Base-by-base conservation (phyloP, 768 basidiomycete genomes). In the Pleurotus tuber-regium region DNA sequence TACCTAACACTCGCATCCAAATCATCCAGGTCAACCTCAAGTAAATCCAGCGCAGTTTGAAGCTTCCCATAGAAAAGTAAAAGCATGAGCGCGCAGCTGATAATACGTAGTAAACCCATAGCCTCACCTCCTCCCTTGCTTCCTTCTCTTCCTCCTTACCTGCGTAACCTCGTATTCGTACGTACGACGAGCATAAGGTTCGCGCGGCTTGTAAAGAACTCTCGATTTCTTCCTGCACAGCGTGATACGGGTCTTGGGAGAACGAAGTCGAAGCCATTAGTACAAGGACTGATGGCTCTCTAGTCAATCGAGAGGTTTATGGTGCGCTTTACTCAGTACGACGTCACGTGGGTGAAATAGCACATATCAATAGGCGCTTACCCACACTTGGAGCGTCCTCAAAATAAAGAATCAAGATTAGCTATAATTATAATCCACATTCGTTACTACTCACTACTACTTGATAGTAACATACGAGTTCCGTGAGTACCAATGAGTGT, bases 1-100 rank as follows among this genome's bases (percentile, higher is more conserved):
- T 66, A 91, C 90, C 82, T 86, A 38, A 98, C 94, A 61, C 91
- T 93, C 62, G 92, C 92, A 43, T 97, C 94, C n/a, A 98, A 70
- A 64, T 93, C 93, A 54, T 93, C 91, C 19, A 96, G 64, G 70
- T 98, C 95, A 0, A 87, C 87, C 62, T 94, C 90, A 23, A 98
- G 71, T 1, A 86, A 70, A 1, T 82, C 78, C 7, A 98, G 76
- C 1, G 88, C 88, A 0, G 83, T 84, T 65, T 84, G 85, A 48
- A 97, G 71, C 87, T 92, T 64, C 3, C 50, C 54, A 55, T 29
- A 26, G 8, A 35, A 29, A 42, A 43, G 44, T 39, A 14, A 23
- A 39, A 33, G 33, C 6, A 29, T 31, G 30, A 31, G 23, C 4
- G 40, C 7, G 4, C 40, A 42, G 21, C 16, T 30, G 43, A 35